phyloP scores from a whole-genome alignment of 2,329 filamentous ascomycete species.

The Madurella fahalii region DNA sequence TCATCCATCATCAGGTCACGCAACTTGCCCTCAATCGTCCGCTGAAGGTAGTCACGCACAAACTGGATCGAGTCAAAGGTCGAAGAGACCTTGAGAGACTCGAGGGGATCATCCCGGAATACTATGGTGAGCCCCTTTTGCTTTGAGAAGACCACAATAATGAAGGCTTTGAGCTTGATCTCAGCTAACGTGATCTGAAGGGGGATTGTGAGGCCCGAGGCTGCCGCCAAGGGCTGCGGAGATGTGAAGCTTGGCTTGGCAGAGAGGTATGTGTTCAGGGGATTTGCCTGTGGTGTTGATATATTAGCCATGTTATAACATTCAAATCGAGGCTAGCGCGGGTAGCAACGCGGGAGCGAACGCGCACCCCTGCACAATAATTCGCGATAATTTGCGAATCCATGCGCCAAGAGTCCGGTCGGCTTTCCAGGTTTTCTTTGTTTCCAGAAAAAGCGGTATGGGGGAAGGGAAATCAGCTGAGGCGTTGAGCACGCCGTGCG shows the following conservation, averaged over 20 bases:
- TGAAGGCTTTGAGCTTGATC: constrained; percentile 92
- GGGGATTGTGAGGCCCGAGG: constrained; percentile 92
- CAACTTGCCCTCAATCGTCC: constrained; percentile 90
- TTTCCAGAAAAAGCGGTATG: constrained; percentile 8
- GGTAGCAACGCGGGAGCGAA: constrained; percentile 23
- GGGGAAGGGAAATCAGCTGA: not conserved
- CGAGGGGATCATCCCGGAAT: constrained; percentile 95
- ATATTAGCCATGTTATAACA: constrained; percentile 45
- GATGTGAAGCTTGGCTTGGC: constrained; percentile 91
- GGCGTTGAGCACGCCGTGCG: not conserved
- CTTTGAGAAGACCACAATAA: constrained; percentile 95
- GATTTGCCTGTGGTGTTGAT: constrained; percentile 67
- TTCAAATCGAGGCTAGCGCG: constrained; percentile 27
- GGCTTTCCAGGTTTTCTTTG: constrained; percentile 7
- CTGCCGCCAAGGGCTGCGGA: constrained; percentile 84
- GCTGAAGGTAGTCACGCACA: constrained; percentile 92
- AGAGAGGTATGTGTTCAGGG: constrained; percentile 89
- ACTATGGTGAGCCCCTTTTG: constrained; percentile 96
- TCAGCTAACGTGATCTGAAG: constrained; percentile 94
- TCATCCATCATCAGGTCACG: constrained; percentile 97
- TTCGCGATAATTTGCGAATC: constrained; percentile 32
- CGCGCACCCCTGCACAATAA: constrained; percentile 35
- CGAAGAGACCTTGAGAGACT: constrained; percentile 96
- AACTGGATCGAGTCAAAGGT: constrained; percentile 99
- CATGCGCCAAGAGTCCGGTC: constrained; percentile 31